phyloP scores from a whole-genome alignment of 495 filamentous ascomycete species.

The Geoglossum glabrum region DNA sequence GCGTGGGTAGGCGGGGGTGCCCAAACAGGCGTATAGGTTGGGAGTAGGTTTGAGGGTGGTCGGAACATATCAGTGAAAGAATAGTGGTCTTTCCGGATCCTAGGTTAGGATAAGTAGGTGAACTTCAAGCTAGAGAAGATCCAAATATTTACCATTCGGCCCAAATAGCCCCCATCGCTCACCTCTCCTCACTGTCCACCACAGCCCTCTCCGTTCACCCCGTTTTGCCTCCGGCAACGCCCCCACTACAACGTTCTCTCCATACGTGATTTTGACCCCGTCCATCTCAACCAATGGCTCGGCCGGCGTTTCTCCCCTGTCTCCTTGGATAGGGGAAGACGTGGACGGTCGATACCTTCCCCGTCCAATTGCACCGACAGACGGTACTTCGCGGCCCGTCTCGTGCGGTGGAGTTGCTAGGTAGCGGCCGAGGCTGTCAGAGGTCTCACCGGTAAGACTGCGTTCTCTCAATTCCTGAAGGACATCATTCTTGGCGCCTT shows the following conservation, averaged over 20 bases:
- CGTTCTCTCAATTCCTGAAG: slow-evolving; percentile 25
- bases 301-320: slow-evolving; percentile 18
- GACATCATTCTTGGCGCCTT: slow-evolving; percentile 35
- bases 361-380: neutral
- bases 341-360: neutral
- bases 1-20: slow-evolving; percentile 53
- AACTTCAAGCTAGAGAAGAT: neutral
- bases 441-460: slow-evolving; percentile 33
- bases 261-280: slow-evolving; percentile 61
- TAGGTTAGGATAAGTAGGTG: slow-evolving; percentile 7
- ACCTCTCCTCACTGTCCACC: slow-evolving; percentile 66
- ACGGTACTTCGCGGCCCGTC: neutral
- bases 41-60: slow-evolving; percentile 87
- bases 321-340: slow-evolving; percentile 9
- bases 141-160: slow-evolving; percentile 41
- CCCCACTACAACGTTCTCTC: slow-evolving; percentile 53
- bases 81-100: slow-evolving; percentile 80
- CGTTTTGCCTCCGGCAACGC: slow-evolving; percentile 44
- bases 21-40: slow-evolving; percentile 73
- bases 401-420: neutral
- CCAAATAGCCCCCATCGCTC: slow-evolving; percentile 85
- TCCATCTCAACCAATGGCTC: slow-evolving; percentile 72
- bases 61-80: slow-evolving; percentile 76
- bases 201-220: slow-evolving; percentile 36
- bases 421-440: neutral